A percentile compares a stretch with the other conserved stretches of the same genome.
Conservation (phyloP, 1,284 basidiomycete species). For the Hortiboletus rubellus region DNA sequence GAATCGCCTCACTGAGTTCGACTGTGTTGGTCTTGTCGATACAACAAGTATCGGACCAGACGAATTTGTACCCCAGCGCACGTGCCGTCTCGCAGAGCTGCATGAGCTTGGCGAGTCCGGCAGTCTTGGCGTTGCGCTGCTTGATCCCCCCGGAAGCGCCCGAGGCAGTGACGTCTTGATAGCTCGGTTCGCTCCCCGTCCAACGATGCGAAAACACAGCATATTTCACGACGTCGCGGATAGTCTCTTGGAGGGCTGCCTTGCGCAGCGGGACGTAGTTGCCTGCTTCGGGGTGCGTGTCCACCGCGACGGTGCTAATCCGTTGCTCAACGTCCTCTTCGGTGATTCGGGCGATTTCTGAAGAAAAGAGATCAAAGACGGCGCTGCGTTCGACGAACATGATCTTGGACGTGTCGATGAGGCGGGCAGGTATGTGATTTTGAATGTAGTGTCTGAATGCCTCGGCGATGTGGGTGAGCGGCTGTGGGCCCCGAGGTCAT, state of each 20-base stretch:
- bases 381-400: conserved; percentile 22
- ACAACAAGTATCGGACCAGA: conserved; percentile 34
- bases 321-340: conserved; percentile 14
- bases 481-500: conserved; percentile 5
- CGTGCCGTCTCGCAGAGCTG: conserved; percentile 24
- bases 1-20: conserved; percentile 31
- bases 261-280: conserved; percentile 18
- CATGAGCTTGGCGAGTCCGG: conserved; percentile 19
- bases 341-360: conserved; percentile 21
- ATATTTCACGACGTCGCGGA: conserved; percentile 24
- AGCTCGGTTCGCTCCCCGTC: conserved; percentile 26
- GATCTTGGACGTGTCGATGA: conserved; percentile 27
- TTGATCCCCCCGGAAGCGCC: neutral
- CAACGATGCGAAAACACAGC: conserved; percentile 33
- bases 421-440: conserved; percentile 29
- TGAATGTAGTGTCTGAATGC: conserved; percentile 21
- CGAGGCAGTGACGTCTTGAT: conserved; percentile 15
- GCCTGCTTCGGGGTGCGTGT: conserved; percentile 13
- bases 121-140: neutral
- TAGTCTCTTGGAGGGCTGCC: conserved; percentile 19
- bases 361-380: conserved; percentile 19
- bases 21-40: conserved; percentile 20
- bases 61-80: conserved; percentile 14
- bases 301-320: neutral
- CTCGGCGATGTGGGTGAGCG: conserved; percentile 4